Evolutionary conservation across 495 filamentous ascomycete genomes (phyloP), one percentile per base, ranked within the genome.

Genomic region (Neurospora africana): DNA sequence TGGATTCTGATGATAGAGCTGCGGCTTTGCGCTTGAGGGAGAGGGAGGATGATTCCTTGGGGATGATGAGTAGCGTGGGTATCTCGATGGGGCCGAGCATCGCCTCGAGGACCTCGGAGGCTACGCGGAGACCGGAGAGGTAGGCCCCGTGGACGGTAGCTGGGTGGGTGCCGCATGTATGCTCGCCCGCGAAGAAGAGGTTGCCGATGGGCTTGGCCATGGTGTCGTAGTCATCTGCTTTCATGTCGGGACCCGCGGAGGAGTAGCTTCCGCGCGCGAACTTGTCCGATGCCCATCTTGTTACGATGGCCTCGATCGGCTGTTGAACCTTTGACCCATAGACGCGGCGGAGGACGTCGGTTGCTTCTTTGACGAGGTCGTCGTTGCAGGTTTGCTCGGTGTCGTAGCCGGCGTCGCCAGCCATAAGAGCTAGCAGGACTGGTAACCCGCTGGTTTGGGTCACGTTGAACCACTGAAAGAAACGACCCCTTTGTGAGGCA

Each of bases 391-490:
- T 90, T 58, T 82, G 83, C 81, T 99, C 95, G 2, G 93, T 91
- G 74, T 97, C 89, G 73, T 91, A 89, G 36, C 94, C 96, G n/a
- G 95, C 91, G 76, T 98, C 92, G 23, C 95, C 95, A 53, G 94
- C 93, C 96, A 99, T 98, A 39, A 99, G 87, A 21, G 93, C 96
- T 61, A 98, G 87, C 21, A 99, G 83, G 5, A 92, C 91, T 5
- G 95, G 95, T 39, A 93, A 84, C 7, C 95, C 95, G 68, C 92
- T 93, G 3, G 92, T 96, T 72, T 93, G 91, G 72, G 93, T 89
- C 72, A 93, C 91, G 78, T 99, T 98, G 89, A 97, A 98, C 87
- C 97, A 98, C 75, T 98, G 87, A 76, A 98, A 99, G 83, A 95
- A 97, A 11, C 94, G 90, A 21, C 95, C 95, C 38, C 86, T 82